Conservation (phyloP, 2,329 filamentous ascomycete genomes). For the Rosellinia necatrix region DNA sequence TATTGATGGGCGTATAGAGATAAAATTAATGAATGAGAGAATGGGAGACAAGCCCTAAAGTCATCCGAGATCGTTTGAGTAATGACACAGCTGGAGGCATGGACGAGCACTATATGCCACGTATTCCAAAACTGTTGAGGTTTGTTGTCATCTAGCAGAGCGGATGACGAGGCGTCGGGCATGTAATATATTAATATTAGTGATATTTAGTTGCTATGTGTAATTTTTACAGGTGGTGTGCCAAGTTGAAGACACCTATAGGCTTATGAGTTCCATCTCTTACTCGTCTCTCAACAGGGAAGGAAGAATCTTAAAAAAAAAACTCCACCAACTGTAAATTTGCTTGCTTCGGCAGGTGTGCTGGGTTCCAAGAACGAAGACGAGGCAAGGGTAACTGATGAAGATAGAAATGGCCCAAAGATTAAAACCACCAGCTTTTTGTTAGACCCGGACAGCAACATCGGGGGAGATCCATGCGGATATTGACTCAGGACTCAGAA, state of each 20-base stretch:
- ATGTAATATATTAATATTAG: background rate
- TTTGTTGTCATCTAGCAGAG: background rate
- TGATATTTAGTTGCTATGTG: background rate
- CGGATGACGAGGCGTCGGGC: background rate
- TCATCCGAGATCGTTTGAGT: conserved; percentile 12
- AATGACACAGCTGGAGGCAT: conserved; percentile 18
- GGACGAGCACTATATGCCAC: background rate
- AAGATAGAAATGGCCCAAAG: too few species aligned
- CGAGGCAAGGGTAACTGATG: background rate
- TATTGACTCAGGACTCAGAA: too few species aligned
- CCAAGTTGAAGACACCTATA: background rate
- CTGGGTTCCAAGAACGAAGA: background rate
- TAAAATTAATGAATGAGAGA: too few species aligned
- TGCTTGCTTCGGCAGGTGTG: conserved; percentile 9
- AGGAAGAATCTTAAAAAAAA: background rate
- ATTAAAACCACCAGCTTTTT: too few species aligned
- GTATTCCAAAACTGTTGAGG: background rate
- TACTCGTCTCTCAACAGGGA: background rate
- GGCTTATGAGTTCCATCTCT: background rate
- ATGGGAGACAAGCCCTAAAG: conserved; percentile 8
- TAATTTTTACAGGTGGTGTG: background rate
- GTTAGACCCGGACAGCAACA: background rate
- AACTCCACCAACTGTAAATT: background rate
- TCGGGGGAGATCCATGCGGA: background rate
- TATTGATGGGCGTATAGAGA: too few species aligned